Conservation (phyloP, 208 protist genomes). For the Leishmania arabica region DNA sequence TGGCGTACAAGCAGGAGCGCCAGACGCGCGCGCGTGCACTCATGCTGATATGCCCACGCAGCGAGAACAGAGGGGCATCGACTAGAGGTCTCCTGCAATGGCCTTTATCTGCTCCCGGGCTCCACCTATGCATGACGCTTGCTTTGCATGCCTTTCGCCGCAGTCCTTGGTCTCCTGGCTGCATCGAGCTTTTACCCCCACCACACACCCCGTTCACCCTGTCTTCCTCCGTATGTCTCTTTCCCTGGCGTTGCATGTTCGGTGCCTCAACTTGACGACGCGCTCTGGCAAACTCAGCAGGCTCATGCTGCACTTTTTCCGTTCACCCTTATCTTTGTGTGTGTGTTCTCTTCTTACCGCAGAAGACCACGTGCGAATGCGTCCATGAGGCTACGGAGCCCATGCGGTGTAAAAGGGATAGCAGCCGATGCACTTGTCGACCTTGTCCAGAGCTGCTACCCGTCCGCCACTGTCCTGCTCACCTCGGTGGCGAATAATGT, state of each 20-base stretch:
- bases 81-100: background rate
- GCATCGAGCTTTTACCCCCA: background rate
- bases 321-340: background rate
- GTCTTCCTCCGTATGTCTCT: background rate
- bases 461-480: conserved; percentile 22
- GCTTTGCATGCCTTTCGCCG: background rate
- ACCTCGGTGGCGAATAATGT: background rate
- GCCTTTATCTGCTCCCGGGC: background rate
- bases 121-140: background rate
- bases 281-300: background rate
- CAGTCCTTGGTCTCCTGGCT: background rate
- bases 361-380: no score
- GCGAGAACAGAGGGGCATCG: background rate
- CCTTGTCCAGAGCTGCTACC: conserved; percentile 23
- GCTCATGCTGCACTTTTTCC: background rate
- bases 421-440: conserved; percentile 18
- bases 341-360: background rate
- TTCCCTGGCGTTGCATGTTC: background rate
- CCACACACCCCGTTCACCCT: background rate
- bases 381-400: background rate
- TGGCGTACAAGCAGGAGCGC: background rate
- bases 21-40: background rate
- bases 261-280: background rate
- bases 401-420: background rate
- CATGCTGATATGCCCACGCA: background rate